Evolutionary conservation across 805 yeast species (phyloP), one percentile per base, ranked within the genome.

Genomic region (Candida lessepsii): DNA sequence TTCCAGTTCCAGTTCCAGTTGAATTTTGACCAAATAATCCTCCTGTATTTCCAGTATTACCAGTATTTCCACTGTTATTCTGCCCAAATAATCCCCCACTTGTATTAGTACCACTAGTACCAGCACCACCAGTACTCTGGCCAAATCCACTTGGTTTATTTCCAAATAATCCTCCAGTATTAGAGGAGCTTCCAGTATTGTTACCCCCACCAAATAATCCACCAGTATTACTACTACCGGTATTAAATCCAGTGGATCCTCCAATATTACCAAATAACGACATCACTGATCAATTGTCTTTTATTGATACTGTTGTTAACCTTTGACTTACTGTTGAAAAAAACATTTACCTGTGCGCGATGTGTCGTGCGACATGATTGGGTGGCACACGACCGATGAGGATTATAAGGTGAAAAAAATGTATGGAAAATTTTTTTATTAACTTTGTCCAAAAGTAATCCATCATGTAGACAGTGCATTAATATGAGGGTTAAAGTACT

Each of bases 401-500:
- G 17, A n/a, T 14, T 39, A 33, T 32, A 39, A 27, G 14, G n/a
- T 24, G 36, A 18, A 25, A 31, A 38, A 38, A 21, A 29, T 23
- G 13, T 29, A 10, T 14, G 11, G 23, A 35, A 26, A 29, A 32
- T 8, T 32, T 32, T 32, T 32, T n/a, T n/a, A n/a, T n/a, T 27
- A 32, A 76, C 82, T 78, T 77, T 78, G 81, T 79, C 82, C 82
- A 75, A 77, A 76, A 73, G 70, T 71, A 58, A 66, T 75, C 83
- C 83, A 69, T 75, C 80, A 71, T 80, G 62, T 38, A 78, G 85
- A 79, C 85, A 79, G 85, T 79, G 78, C 83, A 65, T 56, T 58
- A 51, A 42, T 58, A 60, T 61, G 61, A 56, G 54, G 37, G 15
- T 34, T 32, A 14, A 5, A 15, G 20, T 47, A 42, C 39, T 51